These are phyloP conservation scores for Kazachstania viticola DNA, from an alignment of 805 yeast species.

Conservation along the genomic window DNA sequence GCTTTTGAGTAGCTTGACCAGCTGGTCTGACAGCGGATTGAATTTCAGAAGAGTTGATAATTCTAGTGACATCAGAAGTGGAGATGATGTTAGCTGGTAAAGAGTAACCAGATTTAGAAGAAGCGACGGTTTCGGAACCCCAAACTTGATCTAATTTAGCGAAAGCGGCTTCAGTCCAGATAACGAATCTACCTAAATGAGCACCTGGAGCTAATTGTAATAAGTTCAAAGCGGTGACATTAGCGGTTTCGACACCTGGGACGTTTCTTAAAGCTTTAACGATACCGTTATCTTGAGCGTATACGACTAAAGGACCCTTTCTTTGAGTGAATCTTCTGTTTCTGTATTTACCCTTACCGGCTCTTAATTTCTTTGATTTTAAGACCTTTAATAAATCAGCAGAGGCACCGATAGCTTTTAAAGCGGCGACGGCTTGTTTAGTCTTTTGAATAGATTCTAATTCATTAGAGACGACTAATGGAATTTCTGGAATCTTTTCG, in stretches of 20 bases:
- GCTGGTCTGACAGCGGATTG: conserved; percentile 96
- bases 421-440: conserved; percentile 96
- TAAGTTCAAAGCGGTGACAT: conserved; percentile 84
- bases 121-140: conserved; percentile 82
- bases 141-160: conserved; percentile 92
- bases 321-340: conserved; percentile 99
- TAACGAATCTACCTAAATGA: conserved; percentile 98
- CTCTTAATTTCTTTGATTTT: conserved; percentile 97
- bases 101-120: conserved; percentile 79
- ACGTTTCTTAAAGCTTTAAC: conserved; percentile 98
- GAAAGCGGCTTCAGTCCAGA: conserved; percentile 99
- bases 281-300: conserved; percentile 94
- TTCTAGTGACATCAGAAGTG: conserved; percentile 91
- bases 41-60: conserved; percentile 98
- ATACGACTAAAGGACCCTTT: conserved; percentile 98
- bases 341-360: conserved; percentile 99
- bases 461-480: conserved; percentile 90
- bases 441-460: conserved; percentile 90
- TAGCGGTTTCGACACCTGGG: conserved; percentile 98
- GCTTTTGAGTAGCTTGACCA: conserved; percentile 88
- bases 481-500: conserved; percentile 96
- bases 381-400: conserved; percentile 95
- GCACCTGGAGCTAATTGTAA: conserved; percentile 99
- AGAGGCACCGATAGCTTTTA: conserved; percentile 98
- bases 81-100: conserved; percentile 91